Conservation (phyloP, 768 basidiomycete species). For the Phaffia tasmanica region DNA sequence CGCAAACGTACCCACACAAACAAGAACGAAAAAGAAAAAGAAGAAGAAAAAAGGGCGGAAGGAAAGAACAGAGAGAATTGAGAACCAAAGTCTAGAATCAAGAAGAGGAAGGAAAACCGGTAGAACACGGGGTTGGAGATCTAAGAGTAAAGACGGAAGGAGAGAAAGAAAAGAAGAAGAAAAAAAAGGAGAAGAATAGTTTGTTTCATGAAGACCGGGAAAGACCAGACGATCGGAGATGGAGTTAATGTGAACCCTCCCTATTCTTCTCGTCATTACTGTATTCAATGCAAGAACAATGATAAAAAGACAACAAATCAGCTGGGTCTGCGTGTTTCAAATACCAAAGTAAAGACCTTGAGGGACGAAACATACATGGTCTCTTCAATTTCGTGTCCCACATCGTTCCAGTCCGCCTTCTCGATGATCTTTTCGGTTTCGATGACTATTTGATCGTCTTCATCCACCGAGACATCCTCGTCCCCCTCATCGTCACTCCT, state of each 20-base stretch:
- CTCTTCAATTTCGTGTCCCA: conserved; percentile 2
- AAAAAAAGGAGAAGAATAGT: background rate
- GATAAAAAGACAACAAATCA: background rate
- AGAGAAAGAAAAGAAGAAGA: background rate
- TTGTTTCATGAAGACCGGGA: no score
- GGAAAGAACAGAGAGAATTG: no score
- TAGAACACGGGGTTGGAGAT: background rate
- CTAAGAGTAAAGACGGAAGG: background rate
- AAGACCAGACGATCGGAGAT: no score
- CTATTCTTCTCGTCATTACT: no score
- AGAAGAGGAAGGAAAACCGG: no score
- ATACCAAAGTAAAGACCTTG: background rate
- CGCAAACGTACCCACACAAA: no score
- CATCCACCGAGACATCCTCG: background rate
- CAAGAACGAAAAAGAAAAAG: no score
- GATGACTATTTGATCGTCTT: background rate
- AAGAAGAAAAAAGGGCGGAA: no score
- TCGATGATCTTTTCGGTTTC: conserved; percentile 19
- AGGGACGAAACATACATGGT: background rate
- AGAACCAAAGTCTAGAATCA: no score
- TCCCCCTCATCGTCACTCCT: conserved; percentile 68
- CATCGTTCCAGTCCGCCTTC: conserved; percentile 11
- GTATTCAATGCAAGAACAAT: background rate
- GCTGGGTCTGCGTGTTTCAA: background rate
- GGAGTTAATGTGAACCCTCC: no score